Percentiles rank a stretch among this genome's conserved stretches.
phyloP scores from a whole-genome alignment of 352 stramenopile species.

The Phytopythium delawarense region DNA sequence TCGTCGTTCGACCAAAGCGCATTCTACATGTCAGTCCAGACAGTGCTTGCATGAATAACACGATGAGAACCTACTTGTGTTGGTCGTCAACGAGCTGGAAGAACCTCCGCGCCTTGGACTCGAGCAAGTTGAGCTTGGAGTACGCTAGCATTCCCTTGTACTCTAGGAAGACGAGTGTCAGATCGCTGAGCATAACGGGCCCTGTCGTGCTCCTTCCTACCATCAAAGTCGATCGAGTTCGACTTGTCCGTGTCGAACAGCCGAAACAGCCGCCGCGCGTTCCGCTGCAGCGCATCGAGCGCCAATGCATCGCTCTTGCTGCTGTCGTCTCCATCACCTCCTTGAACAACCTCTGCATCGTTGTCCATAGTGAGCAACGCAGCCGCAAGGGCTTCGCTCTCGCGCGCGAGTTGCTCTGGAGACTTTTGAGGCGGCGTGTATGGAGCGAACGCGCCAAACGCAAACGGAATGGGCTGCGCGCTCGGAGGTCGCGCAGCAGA shows the following conservation, averaged over 20 bases:
- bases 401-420: slow-evolving; percentile 32
- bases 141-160: slow-evolving; percentile 80
- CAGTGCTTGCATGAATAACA: background rate
- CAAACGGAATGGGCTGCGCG: slow-evolving; percentile 38
- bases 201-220: slow-evolving; percentile 15
- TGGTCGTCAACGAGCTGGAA: slow-evolving; percentile 72
- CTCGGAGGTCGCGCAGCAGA: slow-evolving; percentile 50
- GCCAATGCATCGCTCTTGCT: slow-evolving; percentile 17
- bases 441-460: slow-evolving; percentile 50
- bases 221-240: slow-evolving; percentile 73
- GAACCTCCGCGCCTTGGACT: slow-evolving; percentile 62
- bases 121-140: slow-evolving; percentile 54
- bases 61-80: slow-evolving; percentile 41
- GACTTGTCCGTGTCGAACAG: slow-evolving; percentile 76
- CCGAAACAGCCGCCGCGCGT: slow-evolving; percentile 54
- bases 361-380: slow-evolving; percentile 51
- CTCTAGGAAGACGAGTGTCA: slow-evolving; percentile 21
- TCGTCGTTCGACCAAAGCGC: background rate
- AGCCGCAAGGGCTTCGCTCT: slow-evolving; percentile 43
- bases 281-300: slow-evolving; percentile 43
- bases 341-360: slow-evolving; percentile 28
- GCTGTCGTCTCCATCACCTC: background rate
- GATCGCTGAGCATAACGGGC: background rate
- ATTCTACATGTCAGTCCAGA: background rate
- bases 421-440: slow-evolving; percentile 52